Evolutionary conservation across 176 grass and related monocot genomes (phyloP).

Genomic region (Paspalum vaginatum): DNA sequence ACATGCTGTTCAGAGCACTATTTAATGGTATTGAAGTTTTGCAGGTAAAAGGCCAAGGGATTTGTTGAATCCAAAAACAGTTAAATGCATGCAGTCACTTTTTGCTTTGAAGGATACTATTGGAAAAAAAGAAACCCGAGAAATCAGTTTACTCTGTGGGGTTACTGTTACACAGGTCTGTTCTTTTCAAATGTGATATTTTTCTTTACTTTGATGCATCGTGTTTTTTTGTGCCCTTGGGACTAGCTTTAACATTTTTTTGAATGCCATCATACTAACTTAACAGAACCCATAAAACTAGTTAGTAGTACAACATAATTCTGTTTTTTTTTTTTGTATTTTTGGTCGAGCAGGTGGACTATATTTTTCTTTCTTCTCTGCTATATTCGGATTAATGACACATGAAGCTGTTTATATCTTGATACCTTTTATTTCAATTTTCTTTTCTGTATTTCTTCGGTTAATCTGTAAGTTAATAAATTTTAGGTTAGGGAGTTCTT

Average conservation of each 20-base stretch:
- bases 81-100: slow-evolving; percentile 89
- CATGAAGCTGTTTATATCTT: background rate
- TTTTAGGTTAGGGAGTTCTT: slow-evolving; percentile 87
- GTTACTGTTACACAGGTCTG: slow-evolving; percentile 84
- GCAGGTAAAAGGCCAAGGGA: slow-evolving; percentile 93
- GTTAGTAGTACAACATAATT: background rate
- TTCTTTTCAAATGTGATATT: slow-evolving; percentile 34
- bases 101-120: slow-evolving; percentile 95
- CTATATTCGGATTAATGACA: background rate
- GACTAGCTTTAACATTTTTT: background rate
- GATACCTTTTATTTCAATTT: background rate
- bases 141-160: slow-evolving; percentile 83
- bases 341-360: background rate
- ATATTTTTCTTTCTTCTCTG: background rate
- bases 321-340: background rate
- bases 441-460: background rate
- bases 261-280: background rate
- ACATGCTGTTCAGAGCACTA: slow-evolving; percentile 13
- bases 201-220: slow-evolving; percentile 19
- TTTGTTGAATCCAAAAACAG: slow-evolving; percentile 92
- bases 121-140: slow-evolving; percentile 89
- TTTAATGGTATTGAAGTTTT: slow-evolving; percentile 41
- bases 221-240: slow-evolving; percentile 21
- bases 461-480: background rate
- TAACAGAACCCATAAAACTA: slow-evolving; percentile 12